Percentiles rank a stretch among this genome's conserved stretches.
These are phyloP conservation scores for Stachybotrys elegans DNA, from an alignment of 2,329 filamentous ascomycete species.

Conservation along the genomic window DNA sequence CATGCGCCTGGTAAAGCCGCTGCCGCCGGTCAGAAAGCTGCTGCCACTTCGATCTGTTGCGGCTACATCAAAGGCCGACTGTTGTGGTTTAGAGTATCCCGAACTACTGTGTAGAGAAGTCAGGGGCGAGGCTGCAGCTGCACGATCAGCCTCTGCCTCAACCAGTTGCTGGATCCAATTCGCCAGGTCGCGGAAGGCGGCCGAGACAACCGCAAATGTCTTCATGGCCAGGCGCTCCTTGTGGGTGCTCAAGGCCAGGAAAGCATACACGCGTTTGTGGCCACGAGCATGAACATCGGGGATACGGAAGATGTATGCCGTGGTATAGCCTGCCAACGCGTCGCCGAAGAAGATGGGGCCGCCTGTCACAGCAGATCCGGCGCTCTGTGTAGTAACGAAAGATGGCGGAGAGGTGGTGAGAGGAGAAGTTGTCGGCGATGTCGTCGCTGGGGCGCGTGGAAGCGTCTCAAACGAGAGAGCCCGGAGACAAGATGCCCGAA, in stretches of 20 bases:
- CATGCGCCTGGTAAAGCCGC: slow-evolving; percentile 54
- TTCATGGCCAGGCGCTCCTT: slow-evolving; percentile 62
- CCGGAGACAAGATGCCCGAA: slow-evolving; percentile 61
- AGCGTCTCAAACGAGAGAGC: slow-evolving; percentile 63
- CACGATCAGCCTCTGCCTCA: slow-evolving; percentile 56
- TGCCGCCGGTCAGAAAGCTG: slow-evolving; percentile 52
- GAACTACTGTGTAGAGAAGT: slow-evolving; percentile 33
- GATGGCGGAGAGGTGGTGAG: slow-evolving; percentile 35
- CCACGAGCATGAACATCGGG: slow-evolving; percentile 63
- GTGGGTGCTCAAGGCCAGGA: slow-evolving; percentile 61
- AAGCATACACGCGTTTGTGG: slow-evolving; percentile 64
- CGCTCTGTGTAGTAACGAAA: slow-evolving; percentile 50
- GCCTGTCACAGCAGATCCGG: slow-evolving; percentile 51
- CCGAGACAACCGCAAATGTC: slow-evolving; percentile 56
- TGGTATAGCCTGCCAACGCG: slow-evolving; percentile 60
- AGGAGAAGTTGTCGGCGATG: slow-evolving; percentile 30
- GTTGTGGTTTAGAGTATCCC: slow-evolving; percentile 19
- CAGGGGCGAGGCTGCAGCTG: slow-evolving; percentile 37
- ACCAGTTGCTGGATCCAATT: slow-evolving; percentile 62
- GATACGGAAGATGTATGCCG: slow-evolving; percentile 66
- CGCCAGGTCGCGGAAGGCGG: slow-evolving; percentile 59
- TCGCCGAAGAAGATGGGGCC: slow-evolving; percentile 68
- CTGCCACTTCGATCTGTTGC: slow-evolving; percentile 38
- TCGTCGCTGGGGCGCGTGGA: slow-evolving; percentile 47
- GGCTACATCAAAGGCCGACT: slow-evolving; percentile 22